Base-by-base conservation (phyloP, 352 stramenopile species). In the Globisporangium sylvaticum region DNA sequence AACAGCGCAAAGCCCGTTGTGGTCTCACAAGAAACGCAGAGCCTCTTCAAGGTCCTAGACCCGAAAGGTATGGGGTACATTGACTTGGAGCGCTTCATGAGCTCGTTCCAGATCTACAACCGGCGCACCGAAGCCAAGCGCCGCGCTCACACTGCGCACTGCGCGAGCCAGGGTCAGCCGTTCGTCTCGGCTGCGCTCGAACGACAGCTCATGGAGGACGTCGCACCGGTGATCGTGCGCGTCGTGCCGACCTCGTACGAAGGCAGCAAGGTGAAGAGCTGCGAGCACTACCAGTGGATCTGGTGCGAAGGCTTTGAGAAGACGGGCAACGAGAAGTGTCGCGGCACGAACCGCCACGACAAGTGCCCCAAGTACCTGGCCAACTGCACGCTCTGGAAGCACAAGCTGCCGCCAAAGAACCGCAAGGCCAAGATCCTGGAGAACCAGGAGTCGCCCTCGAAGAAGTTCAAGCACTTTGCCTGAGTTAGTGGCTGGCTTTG, bases 61-160 rank as follows among this genome's bases (percentile, higher is more conserved):
- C 77, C 78, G 44, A 81, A 76, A 9, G 60, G 48, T 2, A 64
- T 67, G 5, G 84, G 84, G 3, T 73, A 67, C 12, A 57, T 92
- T 14, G 77, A 89, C 32, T 65, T 94, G 3, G 84, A 94, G 58
- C 71, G 63, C n/a, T 94, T 94, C 62, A 90, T 92, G 81, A 87
- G 74, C 68, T 91, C 86, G 64, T 94, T 92, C 71, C 86, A 94
- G 67, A 94, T 94, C 67, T 94, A 84, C 71, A 94, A 94, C 70
- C 86, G 86, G 14, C 92, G 86, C 58, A 94, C 86, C 5, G 84
- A 94, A 53, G 72, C 79, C 31, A 94, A 94, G 64, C 83, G 86
- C 9, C 81, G 83, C 56, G 81, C 81, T 0, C 72, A 89, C 50
- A 78, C 85, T 69, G 81, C 79, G 3, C 56, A 84, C 2, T 87